Percentiles rank a stretch among this genome's conserved stretches.
phyloP scores from a whole-genome alignment of 202 grass and related monocot species.

The Musa balbisiana region DNA sequence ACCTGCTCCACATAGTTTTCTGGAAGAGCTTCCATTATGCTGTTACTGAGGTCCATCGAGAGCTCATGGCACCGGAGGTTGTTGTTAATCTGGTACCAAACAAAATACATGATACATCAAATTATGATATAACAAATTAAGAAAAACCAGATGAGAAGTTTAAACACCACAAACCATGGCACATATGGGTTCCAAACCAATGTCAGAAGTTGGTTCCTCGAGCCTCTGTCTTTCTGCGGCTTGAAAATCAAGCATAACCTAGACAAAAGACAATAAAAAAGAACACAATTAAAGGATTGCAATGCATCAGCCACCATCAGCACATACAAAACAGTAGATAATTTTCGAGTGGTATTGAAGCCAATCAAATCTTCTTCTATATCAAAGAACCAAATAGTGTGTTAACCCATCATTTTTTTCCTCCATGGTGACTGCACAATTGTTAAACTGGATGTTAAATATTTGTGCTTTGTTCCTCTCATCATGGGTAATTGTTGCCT shows the following conservation, averaged over 20 bases:
- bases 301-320: no score
- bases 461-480: no score
- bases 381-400: no score
- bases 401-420: no score
- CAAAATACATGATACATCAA: slow-evolving; percentile 29
- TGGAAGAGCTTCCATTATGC: slow-evolving; percentile 81
- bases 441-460: no score
- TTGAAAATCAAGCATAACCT: slow-evolving; percentile 99
- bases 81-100: slow-evolving; percentile 78
- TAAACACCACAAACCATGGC: slow-evolving; percentile 64
- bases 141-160: slow-evolving; percentile 12
- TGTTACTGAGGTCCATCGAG: slow-evolving; percentile 80
- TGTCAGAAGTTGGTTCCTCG: slow-evolving; percentile 83
- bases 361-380: no score
- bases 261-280: slow-evolving; percentile 16
- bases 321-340: no score
- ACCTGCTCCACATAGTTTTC: slow-evolving; percentile 96
- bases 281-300: slow-evolving; percentile 6
- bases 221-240: slow-evolving; percentile 86
- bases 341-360: no score
- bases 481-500: no score
- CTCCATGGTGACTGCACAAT: no score
- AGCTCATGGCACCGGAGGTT: slow-evolving; percentile 82
- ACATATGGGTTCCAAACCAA: slow-evolving; percentile 79
- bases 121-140: slow-evolving; percentile 17